Base-by-base conservation (phyloP, 108 stramenopile species). In the Fistulifera solaris region DNA sequence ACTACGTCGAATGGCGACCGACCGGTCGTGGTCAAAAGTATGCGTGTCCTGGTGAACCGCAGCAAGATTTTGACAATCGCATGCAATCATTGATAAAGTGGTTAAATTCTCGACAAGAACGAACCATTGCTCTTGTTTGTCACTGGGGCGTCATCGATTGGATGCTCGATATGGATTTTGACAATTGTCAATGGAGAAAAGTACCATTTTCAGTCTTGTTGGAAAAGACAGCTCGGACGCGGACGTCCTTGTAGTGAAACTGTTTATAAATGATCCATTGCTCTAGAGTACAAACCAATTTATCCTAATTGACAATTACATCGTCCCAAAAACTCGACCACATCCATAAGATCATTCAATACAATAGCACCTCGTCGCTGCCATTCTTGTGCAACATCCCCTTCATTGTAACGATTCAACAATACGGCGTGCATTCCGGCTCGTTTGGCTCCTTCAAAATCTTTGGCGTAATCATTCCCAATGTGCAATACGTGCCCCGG, bases 281-380 rank as follows among this genome's bases (percentile, higher is more conserved):
- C n/a, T n/a, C n/a, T n/a, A 35, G 3, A 8, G 31, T 35, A 35
- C 31, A 6, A n/a, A 35, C 31, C 3, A 35, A 35, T 35, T 71
- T 49, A 72, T 31, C 70, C 66, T 11, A 71, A 39, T 17, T 58
- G 42, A 27, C 68, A 72, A 42, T 57, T 40, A 38, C 71, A 62
- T 27, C 68, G 61, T 17, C 78, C 82, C 12, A 79, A 43, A 47
- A 56, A 78, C 52, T 80, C 74, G 4, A 85, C 77, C 0, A 85
- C 83, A 78, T 85, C 83, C 47, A 85, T 61, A 40, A 85, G 67
- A 56, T 85, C 83, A 17, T 55, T 64, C 46, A 80, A 78, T 1
- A 85, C 83, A 17, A 54, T 63, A 13, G 78, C 83, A 0, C 79
- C 83, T 59, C 72, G 27, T n/a, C 70, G 61, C 62, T 70, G 61